Evolutionary conservation across 441 rosid genomes (phyloP).

Genomic region (Theobroma grandiflorum): DNA sequence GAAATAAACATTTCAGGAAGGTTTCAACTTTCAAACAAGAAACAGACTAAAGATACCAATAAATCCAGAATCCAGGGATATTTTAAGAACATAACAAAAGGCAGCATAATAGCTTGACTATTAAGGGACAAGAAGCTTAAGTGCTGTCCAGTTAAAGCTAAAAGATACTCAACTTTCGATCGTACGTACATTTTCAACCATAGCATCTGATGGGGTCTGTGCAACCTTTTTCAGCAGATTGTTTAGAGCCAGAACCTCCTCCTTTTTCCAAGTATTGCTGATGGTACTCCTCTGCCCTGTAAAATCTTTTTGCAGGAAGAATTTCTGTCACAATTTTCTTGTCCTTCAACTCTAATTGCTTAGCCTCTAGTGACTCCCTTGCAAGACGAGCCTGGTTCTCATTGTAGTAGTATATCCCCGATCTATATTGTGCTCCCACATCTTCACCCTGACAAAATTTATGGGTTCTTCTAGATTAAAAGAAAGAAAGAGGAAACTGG

Average conservation of each 20-base stretch:
- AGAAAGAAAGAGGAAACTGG: not conserved
- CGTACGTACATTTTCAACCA: constrained; percentile 41
- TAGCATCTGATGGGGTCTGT: constrained; percentile 73
- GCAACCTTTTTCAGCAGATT: constrained; percentile 68
- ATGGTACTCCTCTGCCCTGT: constrained; percentile 71
- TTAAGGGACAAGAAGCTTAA: not conserved
- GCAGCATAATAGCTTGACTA: not conserved
- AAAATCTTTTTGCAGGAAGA: constrained; percentile 69
- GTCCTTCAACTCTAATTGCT: constrained; percentile 53
- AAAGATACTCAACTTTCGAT: not conserved
- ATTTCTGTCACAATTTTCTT: constrained; percentile 67
- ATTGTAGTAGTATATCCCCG: constrained; percentile 70
- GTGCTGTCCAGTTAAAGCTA: not conserved
- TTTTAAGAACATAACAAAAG: constrained; percentile 16
- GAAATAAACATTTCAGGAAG: not conserved
- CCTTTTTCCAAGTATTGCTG: constrained; percentile 81
- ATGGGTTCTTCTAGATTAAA: not conserved
- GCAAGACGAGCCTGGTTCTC: constrained; percentile 57
- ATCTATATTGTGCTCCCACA: constrained; percentile 70
- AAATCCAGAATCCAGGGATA: not conserved
- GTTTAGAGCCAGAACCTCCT: constrained; percentile 55
- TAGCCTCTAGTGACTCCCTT: constrained; percentile 51
- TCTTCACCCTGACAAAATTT: constrained; percentile 56
- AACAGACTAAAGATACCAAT: not conserved
- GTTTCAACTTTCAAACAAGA: not conserved